Base-by-base conservation (phyloP, 495 filamentous ascomycete genomes). In the Trichoderma orchidacearum region DNA sequence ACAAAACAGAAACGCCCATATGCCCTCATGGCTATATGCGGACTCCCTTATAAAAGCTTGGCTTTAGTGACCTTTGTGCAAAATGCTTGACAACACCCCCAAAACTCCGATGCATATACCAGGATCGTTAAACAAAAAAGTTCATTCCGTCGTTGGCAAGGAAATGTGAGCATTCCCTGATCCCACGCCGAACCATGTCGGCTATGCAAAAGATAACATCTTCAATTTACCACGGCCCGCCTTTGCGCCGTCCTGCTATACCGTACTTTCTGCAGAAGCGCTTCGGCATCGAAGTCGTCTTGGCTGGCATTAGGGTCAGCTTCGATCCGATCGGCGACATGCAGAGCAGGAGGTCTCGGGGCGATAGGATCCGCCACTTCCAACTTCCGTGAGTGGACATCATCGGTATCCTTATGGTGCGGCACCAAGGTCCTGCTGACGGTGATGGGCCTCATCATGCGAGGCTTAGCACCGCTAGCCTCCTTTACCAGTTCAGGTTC, bases 401-500 rank as follows among this genome's bases (percentile, higher is more conserved):
- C 41, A 23, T 15, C 21, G 7, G 1, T 23, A 7, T 55, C 53
- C 32, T 55, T 55, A 31, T 32, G 53, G 13, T 32, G 31, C n/a
- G 53, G 30, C 3, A 34, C 30, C 23, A 55, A 25, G 23, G 30
- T 34, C 30, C 53, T 21, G 32, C 53, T 31, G 4, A 55, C 31
- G 21, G 30, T 55, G 21, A 55, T 55, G 15, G 53, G 32, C 21
- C 30, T 32, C 17, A 36, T 32, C 0, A 15, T 36, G 4, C 23
- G 53, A 12, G 30, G 30, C 53, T 55, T 27, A 6, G 30, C 5
- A 13, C 66, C 66, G 51, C 58, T 62, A 23, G 61, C 27, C 29
- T 65, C 57, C 50, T 64, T 56, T 29, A 62, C 30, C 13, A 56
- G 58, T 1, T 67, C 59, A 0, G 71, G 65, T 8, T 67, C 66